Base-by-base conservation (phyloP, 192 early-diverging fungal genomes). In the Dissophora ornata region DNA sequence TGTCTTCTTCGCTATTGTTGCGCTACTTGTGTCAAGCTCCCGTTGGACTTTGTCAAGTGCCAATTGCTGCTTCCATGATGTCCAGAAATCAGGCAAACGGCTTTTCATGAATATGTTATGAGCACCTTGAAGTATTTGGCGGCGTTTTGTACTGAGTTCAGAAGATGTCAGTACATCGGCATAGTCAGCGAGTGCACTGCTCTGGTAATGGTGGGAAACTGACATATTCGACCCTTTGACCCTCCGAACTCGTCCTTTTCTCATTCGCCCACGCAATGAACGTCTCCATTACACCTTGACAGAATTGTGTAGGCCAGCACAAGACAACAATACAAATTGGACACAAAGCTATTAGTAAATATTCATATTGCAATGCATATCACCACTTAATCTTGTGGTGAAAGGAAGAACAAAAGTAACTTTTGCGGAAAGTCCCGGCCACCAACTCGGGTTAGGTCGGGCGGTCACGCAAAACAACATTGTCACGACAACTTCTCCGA, bases 371-470 rank as follows among this genome's bases (percentile, higher is more conserved):
- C 47, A 54, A 18, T 32, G 0, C 55, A 52, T 33, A 69, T 32
- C 32, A 32, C 29, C 56, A 34, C 67, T 15, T 47, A 36, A 53
- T 11, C 3, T 29, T 44, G 50, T 44, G 55, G 67, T 53, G 44
- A 69, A 69, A 50, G 54, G 25, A 57, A 57, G 53, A 63, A 44
- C 69, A 71, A 57, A 71, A 54, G 69, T 71, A 62, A 44, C 69
- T 71, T 71, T 47, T 57, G 47, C 19, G 61, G 54, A 50, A 47
- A 71, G 66, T 57, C 54, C 45, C 47, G 29, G 47, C 69, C 69
- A 71, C 60, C 54, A 57, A 51, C 69, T 57, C 54, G 69, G 61
- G 69, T 71, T 62, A 62, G 51, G 68, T 71, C 59, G 45, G 49
- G 45, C 61, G 69, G 69, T 47, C 46, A 63, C 69, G 21, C 54